These are phyloP conservation scores for Hanseniaspora guilliermondii DNA, from an alignment of 805 yeast genomes.

Conservation along the genomic window DNA sequence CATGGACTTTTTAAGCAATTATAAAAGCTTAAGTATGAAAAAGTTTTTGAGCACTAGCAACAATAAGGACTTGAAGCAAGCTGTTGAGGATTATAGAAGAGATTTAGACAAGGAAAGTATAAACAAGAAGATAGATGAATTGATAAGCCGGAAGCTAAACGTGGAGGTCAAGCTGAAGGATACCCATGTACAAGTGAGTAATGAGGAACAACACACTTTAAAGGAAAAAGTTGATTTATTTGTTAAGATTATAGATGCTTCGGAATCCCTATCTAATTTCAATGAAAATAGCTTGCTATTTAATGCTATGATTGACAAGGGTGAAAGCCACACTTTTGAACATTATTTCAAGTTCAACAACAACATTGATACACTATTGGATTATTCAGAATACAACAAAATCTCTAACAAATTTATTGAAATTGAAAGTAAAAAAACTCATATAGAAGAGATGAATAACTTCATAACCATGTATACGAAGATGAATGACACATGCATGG, in stretches of 20 bases:
- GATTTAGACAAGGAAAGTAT: constrained; percentile 22
- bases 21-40: constrained; percentile 4
- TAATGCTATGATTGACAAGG: background rate
- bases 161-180: background rate
- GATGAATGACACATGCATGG: background rate
- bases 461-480: background rate
- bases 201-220: background rate
- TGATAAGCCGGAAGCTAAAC: constrained; percentile 4
- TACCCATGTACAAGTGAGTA: background rate
- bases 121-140: constrained; percentile 19
- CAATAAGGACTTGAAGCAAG: constrained; percentile 18
- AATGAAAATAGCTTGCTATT: background rate
- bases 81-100: constrained; percentile 16
- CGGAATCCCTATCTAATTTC: background rate
- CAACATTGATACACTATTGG: constrained; percentile 7
- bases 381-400: constrained; percentile 17
- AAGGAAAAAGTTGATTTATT: background rate
- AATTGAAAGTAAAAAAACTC: constrained; percentile 7
- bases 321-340: background rate
- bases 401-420: background rate
- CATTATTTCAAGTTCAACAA: background rate
- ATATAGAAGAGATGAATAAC: background rate
- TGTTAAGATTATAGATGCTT: background rate
- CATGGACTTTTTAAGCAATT: constrained; percentile 9
- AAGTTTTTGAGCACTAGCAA: background rate